Conservation (phyloP, 768 basidiomycete species). For the Boletus tomentosulus region DNA sequence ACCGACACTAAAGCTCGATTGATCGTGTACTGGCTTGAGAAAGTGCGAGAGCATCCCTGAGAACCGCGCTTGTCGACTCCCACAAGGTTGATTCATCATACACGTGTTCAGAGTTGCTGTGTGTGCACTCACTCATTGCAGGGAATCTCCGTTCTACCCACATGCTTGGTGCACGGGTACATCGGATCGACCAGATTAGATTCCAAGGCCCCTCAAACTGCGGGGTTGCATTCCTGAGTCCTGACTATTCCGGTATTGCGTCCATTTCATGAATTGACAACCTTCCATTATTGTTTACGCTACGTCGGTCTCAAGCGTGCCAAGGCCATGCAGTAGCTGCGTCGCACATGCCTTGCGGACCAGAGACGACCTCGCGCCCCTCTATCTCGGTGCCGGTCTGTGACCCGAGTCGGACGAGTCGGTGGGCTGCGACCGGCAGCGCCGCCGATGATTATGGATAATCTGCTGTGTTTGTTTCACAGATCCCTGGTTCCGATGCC, state of each 20-base stretch:
- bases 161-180: slow-evolving; percentile 9
- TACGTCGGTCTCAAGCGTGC: slow-evolving; percentile 12
- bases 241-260: slow-evolving; percentile 3
- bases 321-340: not conserved
- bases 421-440: slow-evolving; percentile 16
- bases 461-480: slow-evolving; percentile 14
- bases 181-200: slow-evolving; percentile 24
- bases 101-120: slow-evolving; percentile 21
- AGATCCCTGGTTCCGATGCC: slow-evolving; percentile 9
- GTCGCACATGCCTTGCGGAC: slow-evolving; percentile 3
- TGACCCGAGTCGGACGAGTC: slow-evolving; percentile 8
- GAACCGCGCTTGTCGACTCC: slow-evolving; percentile 14
- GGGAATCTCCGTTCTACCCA: slow-evolving; percentile 23
- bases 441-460: slow-evolving; percentile 5
- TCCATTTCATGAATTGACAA: slow-evolving; percentile 17
- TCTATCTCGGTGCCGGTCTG: slow-evolving; percentile 26
- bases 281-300: slow-evolving; percentile 19
- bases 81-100: slow-evolving; percentile 14
- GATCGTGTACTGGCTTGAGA: slow-evolving; percentile 11
- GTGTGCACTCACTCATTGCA: slow-evolving; percentile 10
- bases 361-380: not conserved
- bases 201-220: slow-evolving; percentile 27
- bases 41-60: slow-evolving; percentile 4
- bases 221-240: slow-evolving; percentile 20
- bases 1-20: slow-evolving; percentile 1